These are phyloP conservation scores for Moelleriella libera DNA, from an alignment of 2,329 filamentous ascomycete genomes.

Conservation along the genomic window DNA sequence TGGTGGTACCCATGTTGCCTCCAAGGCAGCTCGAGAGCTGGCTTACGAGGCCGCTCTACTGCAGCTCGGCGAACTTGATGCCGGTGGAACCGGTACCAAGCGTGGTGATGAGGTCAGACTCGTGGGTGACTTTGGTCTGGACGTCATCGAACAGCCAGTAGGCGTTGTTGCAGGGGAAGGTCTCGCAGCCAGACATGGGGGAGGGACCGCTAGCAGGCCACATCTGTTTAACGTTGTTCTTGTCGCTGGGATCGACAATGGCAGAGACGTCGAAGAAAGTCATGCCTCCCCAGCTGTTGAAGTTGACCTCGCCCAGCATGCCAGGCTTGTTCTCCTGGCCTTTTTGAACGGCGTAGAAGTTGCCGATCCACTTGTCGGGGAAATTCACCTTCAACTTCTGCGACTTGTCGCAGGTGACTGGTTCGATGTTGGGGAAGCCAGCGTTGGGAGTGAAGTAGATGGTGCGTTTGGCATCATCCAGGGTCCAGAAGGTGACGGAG, in stretches of 20 bases:
- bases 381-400: constrained; percentile 26
- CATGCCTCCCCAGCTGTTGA: constrained; percentile 30
- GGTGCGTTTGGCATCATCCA: constrained; percentile 35
- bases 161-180: constrained; percentile 36
- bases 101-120: constrained; percentile 35
- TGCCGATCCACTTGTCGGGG: constrained; percentile 30
- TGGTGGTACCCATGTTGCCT: too few relatives aligned
- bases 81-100: constrained; percentile 23
- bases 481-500: constrained; percentile 44
- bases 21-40: background rate
- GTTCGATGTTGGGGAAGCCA: constrained; percentile 18
- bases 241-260: constrained; percentile 37
- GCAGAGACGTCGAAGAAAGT: constrained; percentile 47
- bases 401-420: constrained; percentile 24
- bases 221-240: constrained; percentile 38
- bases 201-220: constrained; percentile 24
- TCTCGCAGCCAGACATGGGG: constrained; percentile 34
- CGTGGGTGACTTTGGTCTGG: constrained; percentile 37
- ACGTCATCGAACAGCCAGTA: constrained; percentile 41
- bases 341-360: constrained; percentile 34
- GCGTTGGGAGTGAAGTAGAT: constrained; percentile 34
- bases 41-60: background rate
- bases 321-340: constrained; percentile 27
- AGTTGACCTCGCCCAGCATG: constrained; percentile 38
- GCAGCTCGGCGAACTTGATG: constrained; percentile 7